Base-by-base conservation (phyloP, 768 basidiomycete species). In the Sutorius australiensis region DNA sequence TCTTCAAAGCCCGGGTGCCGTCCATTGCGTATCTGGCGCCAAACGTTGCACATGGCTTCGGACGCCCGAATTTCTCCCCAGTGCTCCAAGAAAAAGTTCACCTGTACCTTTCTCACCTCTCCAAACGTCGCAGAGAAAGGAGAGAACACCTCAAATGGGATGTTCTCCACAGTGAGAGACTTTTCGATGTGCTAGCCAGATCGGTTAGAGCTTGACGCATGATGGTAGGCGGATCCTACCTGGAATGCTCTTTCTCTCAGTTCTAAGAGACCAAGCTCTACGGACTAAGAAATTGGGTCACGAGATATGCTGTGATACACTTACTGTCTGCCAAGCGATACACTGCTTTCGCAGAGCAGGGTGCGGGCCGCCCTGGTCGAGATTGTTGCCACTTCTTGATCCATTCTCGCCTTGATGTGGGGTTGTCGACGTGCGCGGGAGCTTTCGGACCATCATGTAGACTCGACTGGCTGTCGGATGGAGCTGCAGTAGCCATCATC, bases 1-100 rank as follows among this genome's bases (percentile, higher is more conserved):
- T 92, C 89, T 71, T 92, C 92, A 63, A 92, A 93, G 1, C 92
- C 91, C 16, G 89, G 87, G 65, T 92, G 88, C 32, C 88, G 77
- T 40, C 92, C 92, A 44, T 81, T 77, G 50, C 92, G 77, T 38
- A 95, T 92, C 69, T 92, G 89, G 51, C 84, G 80, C 88, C 90
- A 93, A 5, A 94, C 86, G 57, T 78, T 80, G 50, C 79, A 80
- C 89, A 94, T 91, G 12, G 86, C 80, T 16, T 86, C 82, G n/a
- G 88, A 89, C n/a, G 79, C 71, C 38, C 89, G 85, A 50, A 95
- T 90, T 30, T 89, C 86, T 36, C 77, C 72, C 92, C 92, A 95
- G 62, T 92, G 84, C 38, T 81, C 77, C 42, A 92, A 71, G 75
- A 92, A 92, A 72, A 80, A 91, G 33, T 80, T 80, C 14, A 93